Base-by-base conservation (phyloP, 768 basidiomycete species). In the Rhizopogon vulgaris region DNA sequence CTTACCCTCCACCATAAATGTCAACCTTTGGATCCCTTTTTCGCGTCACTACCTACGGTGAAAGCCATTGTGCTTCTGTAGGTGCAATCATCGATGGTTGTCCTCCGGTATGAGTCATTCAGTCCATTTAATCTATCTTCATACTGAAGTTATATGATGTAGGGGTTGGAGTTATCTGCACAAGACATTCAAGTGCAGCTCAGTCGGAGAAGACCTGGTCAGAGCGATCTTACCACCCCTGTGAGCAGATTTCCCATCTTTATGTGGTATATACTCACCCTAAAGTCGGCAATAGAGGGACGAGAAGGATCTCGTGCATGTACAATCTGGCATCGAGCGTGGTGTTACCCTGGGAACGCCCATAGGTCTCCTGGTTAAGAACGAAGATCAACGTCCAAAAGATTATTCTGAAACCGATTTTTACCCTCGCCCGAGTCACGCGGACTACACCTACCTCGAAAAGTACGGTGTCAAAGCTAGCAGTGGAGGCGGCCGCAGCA, bases 341-440 rank as follows among this genome's bases (percentile, higher is more conserved):
- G 96, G 92, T 25, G 85, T 95, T 27, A 97, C 96, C 2, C 84
- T 99, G 18, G 96, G 96, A 41, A 99, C 96, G 17, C 96, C 96
- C 18, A 98, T 99, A 62, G 94, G 85, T 2, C 82, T 99, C n/a
- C 76, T 97, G 47, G 93, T 99, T 37, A 90, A 84, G 63, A 99
- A 99, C 70, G 94, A 98, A 73, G 96, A 99, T 68, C 96, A 99
- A 65, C 79, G 96, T 27, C 96, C 96, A 17, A 90, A 97, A 63
- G 96, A 99, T 71, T 99, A 99, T 71, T 85, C 94, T 57, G 96
- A 98, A 75, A 98, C 96, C 0, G 96, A 99, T 66, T 73, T 94
- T 49, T 99, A 93, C 75, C 96, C 96, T 30, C 86, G 96, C 18
- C 96, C 96, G 27, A 92, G 89, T 58, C 96, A 99, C 63, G 96